phyloP scores from a whole-genome alignment of 805 yeast genomes.

The Kluyveromyces lactis region DNA sequence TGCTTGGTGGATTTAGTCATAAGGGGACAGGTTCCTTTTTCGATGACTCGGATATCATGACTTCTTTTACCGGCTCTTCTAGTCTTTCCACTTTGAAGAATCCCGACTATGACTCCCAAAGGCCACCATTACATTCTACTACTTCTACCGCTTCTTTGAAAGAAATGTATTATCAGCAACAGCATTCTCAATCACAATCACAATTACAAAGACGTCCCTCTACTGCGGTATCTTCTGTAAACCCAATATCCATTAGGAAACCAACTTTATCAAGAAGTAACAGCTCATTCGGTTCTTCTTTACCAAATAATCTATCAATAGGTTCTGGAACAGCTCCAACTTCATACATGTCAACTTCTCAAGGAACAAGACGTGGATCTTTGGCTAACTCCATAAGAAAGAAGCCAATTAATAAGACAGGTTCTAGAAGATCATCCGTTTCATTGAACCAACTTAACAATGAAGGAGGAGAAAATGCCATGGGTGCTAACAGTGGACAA shows the following conservation, averaged over 20 bases:
- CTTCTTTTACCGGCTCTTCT: slow-evolving; percentile 2
- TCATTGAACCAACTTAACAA: slow-evolving; percentile 1
- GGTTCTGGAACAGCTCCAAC: slow-evolving; percentile 2
- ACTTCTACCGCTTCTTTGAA: slow-evolving; percentile 8
- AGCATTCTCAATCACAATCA: neutral
- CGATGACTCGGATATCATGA: slow-evolving; percentile 4
- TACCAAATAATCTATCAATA: slow-evolving; percentile 2
- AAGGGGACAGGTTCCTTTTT: slow-evolving; percentile 3
- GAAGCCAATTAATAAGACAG: slow-evolving; percentile 7
- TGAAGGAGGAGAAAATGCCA: neutral
- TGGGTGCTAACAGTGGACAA: neutral
- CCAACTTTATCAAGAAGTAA: slow-evolving; percentile 6
- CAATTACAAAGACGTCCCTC: slow-evolving; percentile 4
- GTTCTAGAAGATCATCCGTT: slow-evolving; percentile 7
- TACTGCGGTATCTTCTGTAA: slow-evolving; percentile 2
- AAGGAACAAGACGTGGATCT: slow-evolving; percentile 5
- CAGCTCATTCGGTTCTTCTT: slow-evolving; percentile 5
- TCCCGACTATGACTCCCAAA: slow-evolving; percentile 4
- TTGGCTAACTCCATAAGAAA: slow-evolving; percentile 8
- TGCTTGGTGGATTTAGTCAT: neutral
- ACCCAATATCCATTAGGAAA: slow-evolving; percentile 8
- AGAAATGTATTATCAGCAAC: slow-evolving; percentile 5
- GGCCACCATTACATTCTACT: slow-evolving; percentile 9
- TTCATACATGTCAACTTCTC: slow-evolving; percentile 6
- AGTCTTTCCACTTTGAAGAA: slow-evolving; percentile 4